Evolutionary conservation across 2,329 filamentous ascomycete species (phyloP), one percentile per base, ranked within the genome.

Genomic region (Leptographium galeiforme): DNA sequence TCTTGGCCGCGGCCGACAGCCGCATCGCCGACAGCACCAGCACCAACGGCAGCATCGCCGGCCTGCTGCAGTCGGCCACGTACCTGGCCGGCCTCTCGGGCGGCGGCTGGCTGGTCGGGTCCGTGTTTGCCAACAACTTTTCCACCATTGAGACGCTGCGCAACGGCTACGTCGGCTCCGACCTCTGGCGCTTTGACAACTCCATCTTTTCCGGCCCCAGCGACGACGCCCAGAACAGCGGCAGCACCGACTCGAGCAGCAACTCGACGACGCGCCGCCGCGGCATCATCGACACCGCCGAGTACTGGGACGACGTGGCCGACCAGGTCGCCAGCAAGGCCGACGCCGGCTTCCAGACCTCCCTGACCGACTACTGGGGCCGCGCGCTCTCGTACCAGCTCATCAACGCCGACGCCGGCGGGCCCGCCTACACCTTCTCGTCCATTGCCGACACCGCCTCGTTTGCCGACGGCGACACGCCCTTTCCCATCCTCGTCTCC

Each of bases 321-420:
- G 65, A 74, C 32, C 72, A 79, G n/a, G 84, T 88, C 0, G 55
- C 68, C 0, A 68, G 62, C 19, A 91, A 90, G 70, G 61, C 63
- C 1, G 67, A 82, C 55, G 82, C 82, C 16, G 79, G 81, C 1
- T 89, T 75, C 63, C 71, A 82, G 47, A 79, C 78, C 4, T 85
- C 87, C 10, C 75, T 95, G 54, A 95, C 90, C 0, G 90, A 96
- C 70, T 89, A 89, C 66, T 95, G 89, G 85, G 87, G 87, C 33
- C 84, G 89, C 55, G 87, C 87, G 48, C 75, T 95, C n/a, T 84
- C 84, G 1, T 94, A 85, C 68, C 89, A 95, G 69, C 77, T 95
- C 48, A 78, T 95, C 64, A 86, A 91, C 63, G 85, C 79, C 7
- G 76, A 75, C 1, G 69, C 86, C 56, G 90, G 89, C 41, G 89